Evolutionary conservation across 1,284 basidiomycete genomes (phyloP), one percentile per base, ranked within the genome.

Genomic region (Rhodotorula sp.): DNA sequence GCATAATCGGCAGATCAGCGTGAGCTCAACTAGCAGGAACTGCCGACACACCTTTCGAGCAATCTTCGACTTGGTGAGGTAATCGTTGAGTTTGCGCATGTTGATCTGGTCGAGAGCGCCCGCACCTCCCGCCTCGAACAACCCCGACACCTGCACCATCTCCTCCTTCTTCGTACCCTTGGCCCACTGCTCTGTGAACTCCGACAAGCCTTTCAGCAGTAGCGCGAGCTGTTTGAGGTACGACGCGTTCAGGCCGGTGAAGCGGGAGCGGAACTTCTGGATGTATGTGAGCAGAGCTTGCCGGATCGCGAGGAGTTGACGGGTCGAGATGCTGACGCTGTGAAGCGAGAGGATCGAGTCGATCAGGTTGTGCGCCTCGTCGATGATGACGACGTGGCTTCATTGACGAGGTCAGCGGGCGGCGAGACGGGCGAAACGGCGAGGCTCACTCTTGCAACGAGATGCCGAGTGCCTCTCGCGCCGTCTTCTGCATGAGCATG

Each of bases 11-110:
- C 34, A 52, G 2, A 22, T 57, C 22, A 58, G 29, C 19, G 29
- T 56, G 34, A 56, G 52, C 22, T 19, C 6, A 13, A 0, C 0
- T 19, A 2, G 24, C 13, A 29, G 32, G 36, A 30, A 39, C 44
- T 44, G 36, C 19, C 22, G 27, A 47, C 67, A 30, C 54, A 78
- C 76, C 78, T 85, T 83, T 55, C 83, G 79, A 8, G 85, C 82
- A 56, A 94, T 89, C 84, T 94, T 95, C 77, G 91, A 94, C 66
- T 85, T 86, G 78, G 87, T 89, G 59, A 98, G 82, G 81, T 97
- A 99, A 20, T 82, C 81, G 75, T 91, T 89, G 39, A 98, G 85
- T 78, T 92, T 91, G 27, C 79, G 74, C 19, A 81, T 66, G 60
- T 79, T 72, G 51, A 77, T 67, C 66, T 74, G 75, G 64, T 78